Evolutionary conservation across 345 rosid genomes (phyloP).

Genomic region (Fremontodendron californicum): DNA sequence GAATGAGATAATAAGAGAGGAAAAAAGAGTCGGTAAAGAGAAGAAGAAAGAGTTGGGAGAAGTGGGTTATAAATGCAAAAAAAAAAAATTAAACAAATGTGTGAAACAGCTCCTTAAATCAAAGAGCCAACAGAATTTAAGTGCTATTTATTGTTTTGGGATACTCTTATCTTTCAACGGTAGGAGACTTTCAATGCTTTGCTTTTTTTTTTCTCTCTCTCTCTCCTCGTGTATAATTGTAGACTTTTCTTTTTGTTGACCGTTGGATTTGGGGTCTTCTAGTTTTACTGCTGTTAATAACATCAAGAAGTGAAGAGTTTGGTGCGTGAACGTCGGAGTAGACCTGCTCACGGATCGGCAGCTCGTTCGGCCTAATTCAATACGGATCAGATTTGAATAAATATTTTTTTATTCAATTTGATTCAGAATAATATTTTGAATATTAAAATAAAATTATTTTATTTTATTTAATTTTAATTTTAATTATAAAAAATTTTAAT

Average conservation of each 20-base stretch:
- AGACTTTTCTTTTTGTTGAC: background rate
- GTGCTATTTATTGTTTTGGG: slow-evolving; percentile 12
- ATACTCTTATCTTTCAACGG: background rate
- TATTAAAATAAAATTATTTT: too few species aligned
- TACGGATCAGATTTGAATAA: too few species aligned
- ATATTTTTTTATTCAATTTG: too few species aligned
- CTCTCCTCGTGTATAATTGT: background rate
- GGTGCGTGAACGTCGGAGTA: background rate
- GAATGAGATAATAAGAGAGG: slow-evolving; percentile 6
- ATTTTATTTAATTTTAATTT: too few species aligned
- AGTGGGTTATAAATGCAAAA: background rate
- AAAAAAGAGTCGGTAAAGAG: background rate
- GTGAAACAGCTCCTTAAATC: background rate
- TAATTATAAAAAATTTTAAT: too few species aligned
- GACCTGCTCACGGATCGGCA: too few species aligned
- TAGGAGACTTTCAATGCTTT: background rate
- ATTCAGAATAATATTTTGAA: too few species aligned
- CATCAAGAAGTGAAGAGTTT: background rate
- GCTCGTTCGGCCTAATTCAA: too few species aligned
- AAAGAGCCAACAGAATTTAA: slow-evolving; percentile 12
- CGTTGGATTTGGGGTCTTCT: background rate
- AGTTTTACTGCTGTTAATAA: background rate
- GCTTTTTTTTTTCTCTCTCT: background rate
- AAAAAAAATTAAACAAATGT: slow-evolving; percentile 1
- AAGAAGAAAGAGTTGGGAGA: background rate